Evolutionary conservation across 371 early-diverging fungal genomes (phyloP), one percentile per base, ranked within the genome.

Genomic region (Rhizopus stolonifer): DNA sequence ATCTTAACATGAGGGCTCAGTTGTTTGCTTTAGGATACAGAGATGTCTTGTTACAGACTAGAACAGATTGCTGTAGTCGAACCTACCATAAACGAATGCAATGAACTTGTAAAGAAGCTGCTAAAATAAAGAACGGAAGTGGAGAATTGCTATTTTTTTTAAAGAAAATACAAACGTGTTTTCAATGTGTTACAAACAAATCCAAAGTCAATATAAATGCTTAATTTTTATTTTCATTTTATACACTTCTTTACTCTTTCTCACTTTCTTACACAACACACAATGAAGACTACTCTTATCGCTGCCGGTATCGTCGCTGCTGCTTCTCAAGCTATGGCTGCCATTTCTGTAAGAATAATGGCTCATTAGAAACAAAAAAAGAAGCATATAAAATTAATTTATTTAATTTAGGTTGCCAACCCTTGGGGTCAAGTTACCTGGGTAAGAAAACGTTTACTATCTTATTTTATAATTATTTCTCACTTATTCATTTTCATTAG

Each of bases 371-470:
- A 23, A 36, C 29, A 15, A 11, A 46, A 2, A 39, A 23, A 49
- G 24, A 42, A 4, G 14, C 11, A 53, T 10, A 11, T n/a, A 38
- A 22, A 46, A 43, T 52, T 36, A 26, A 36, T 46, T 46, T 39
- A 42, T 25, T 38, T 19, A 15, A 14, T n/a, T 15, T 61, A 75
- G 76, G 52, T 75, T 53, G 46, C 71, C 38, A 69, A 61, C 43
- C 76, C 76, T 22, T 75, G 76, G 76, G 61, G 61, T 34, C 32
- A 54, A 24, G 46, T 60, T 45, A 55, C 48, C 36, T 75, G 76
- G 76, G 76, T 75, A 68, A 61, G 59, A 29, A 4, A 29, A 4
- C 4, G 10, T 29, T 58, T 11, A 14, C 34, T 42, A 18, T 21
- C 11, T 11, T 33, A 26, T 10, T 46, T 46, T 7, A 33, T 10